phyloP scores from a whole-genome alignment of 352 stramenopile genomes.

The Phytophthora pini region DNA sequence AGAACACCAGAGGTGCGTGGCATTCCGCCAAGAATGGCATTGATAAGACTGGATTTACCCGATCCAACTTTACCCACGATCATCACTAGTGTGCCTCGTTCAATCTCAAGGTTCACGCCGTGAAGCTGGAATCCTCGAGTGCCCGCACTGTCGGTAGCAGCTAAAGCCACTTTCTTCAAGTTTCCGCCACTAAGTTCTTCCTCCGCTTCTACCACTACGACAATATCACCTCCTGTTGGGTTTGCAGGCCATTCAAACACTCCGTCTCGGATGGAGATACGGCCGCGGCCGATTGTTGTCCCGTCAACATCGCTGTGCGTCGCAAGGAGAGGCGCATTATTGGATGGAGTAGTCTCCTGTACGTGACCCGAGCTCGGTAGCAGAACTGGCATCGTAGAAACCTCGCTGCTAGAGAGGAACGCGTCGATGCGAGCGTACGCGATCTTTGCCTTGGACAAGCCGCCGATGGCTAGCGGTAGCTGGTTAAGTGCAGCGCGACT shows the following conservation, averaged over 20 bases:
- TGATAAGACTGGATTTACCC: constrained; percentile 67
- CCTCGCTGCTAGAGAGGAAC: constrained; percentile 34
- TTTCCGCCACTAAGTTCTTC: neutral
- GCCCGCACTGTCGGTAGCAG: neutral
- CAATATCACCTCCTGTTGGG: constrained; percentile 15
- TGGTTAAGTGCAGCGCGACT: constrained; percentile 35
- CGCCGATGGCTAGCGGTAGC: constrained; percentile 24
- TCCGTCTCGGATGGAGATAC: constrained; percentile 29
- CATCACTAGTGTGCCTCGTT: constrained; percentile 59
- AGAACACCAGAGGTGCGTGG: constrained; percentile 25
- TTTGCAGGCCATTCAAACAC: constrained; percentile 37
- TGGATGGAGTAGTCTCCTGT: neutral
- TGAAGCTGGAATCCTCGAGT: constrained; percentile 31
- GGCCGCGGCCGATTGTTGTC: neutral
- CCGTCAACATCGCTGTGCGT: neutral
- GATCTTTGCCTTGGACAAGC: constrained; percentile 41
- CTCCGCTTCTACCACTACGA: constrained; percentile 23
- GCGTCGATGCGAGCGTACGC: constrained; percentile 35
- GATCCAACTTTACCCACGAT: constrained; percentile 59
- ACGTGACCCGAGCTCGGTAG: neutral
- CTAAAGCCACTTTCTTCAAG: neutral
- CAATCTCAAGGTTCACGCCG: constrained; percentile 63
- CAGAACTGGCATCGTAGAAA: constrained; percentile 1
- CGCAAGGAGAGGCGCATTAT: constrained; percentile 5
- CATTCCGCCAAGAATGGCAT: constrained; percentile 63